Evolutionary conservation across 2,329 filamentous ascomycete genomes (phyloP), one percentile per base, ranked within the genome.

Genomic region (Akanthomyces muscarius): DNA sequence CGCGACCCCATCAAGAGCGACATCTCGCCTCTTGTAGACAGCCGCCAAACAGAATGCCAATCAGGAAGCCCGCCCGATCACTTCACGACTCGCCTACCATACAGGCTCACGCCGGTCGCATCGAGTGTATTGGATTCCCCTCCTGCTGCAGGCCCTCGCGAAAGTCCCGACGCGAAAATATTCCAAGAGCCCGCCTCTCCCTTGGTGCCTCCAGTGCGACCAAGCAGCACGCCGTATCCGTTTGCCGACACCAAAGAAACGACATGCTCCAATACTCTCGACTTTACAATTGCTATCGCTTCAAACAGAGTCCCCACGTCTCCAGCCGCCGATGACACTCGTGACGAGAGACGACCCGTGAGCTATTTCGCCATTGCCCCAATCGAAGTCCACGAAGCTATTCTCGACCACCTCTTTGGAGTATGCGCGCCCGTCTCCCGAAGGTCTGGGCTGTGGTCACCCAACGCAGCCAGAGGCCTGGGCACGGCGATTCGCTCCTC

Each of bases 321-420:
- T 10, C 28, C 50, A 14, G 14, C 21, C 13, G 33, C 14, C 14
- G 23, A 47, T 11, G 41, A 54, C 3, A 11, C 50, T 28, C 41
- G 3, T 25, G 2, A 28, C 18, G n/a, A n/a, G 21, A 42, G 66
- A 52, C 67, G 64, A 2, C 68, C 68, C 16, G 65, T 70, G 13
- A 71, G 65, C 6, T 77, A 79, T 59, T 74, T 85, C 55, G 76
- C 79, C 51, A 74, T 84, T 65, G 76, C 91, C 1, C 89, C 89
- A 1, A 81, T 83, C 62, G 89, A 91, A 72, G 89, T 92, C 14
- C 88, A 90, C 70, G 88, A 90, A 69, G 84, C 83, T 62, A 87
- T 91, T 61, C 77, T 91, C 16, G 89, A 91, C 71, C 83, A 89
- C 67, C 75, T 91, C 2, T 90, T 91, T 68, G 89, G 88, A 4